Percentiles rank a stretch among this genome's conserved stretches.
These are phyloP conservation scores for Chrysanthemum lavandulifolium DNA, from an alignment of 129 eudicot species.

Conservation along the genomic window DNA sequence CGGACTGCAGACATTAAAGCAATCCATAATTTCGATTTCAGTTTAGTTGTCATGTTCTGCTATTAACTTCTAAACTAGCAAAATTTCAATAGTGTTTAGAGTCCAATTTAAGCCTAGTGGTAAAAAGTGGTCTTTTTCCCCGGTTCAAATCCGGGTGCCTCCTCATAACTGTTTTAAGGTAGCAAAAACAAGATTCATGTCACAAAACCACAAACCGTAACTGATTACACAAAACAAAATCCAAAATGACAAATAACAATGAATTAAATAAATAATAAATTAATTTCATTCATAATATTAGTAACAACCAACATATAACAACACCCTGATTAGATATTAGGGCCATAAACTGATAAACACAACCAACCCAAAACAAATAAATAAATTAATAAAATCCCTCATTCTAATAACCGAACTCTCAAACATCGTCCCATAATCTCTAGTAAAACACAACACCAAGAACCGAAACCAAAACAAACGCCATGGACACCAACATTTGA, in stretches of 20 bases:
- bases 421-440: neutral
- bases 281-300: neutral
- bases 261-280: conserved; percentile 11
- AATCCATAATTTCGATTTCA: too few relatives aligned
- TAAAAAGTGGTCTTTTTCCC: too few relatives aligned
- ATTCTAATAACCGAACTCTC: neutral
- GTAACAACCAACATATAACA: neutral
- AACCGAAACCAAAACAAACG: conserved; percentile 12
- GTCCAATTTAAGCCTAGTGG: too few relatives aligned
- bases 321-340: conserved; percentile 41
- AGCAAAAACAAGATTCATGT: neutral
- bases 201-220: too few relatives aligned
- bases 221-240: too few relatives aligned
- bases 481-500: conserved; percentile 23
- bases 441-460: conserved; percentile 17
- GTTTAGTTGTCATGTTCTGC: too few relatives aligned
- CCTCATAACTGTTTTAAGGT: neutral
- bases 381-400: too few relatives aligned
- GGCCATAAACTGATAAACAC: conserved; percentile 16
- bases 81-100: too few relatives aligned
- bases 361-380: neutral
- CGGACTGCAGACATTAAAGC: too few relatives aligned
- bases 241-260: neutral
- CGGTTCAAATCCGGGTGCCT: too few relatives aligned
- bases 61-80: too few relatives aligned